Evolutionary conservation across 768 basidiomycete genomes (phyloP), one percentile per base, ranked within the genome.

Genomic region (Lactarius deliciosus): DNA sequence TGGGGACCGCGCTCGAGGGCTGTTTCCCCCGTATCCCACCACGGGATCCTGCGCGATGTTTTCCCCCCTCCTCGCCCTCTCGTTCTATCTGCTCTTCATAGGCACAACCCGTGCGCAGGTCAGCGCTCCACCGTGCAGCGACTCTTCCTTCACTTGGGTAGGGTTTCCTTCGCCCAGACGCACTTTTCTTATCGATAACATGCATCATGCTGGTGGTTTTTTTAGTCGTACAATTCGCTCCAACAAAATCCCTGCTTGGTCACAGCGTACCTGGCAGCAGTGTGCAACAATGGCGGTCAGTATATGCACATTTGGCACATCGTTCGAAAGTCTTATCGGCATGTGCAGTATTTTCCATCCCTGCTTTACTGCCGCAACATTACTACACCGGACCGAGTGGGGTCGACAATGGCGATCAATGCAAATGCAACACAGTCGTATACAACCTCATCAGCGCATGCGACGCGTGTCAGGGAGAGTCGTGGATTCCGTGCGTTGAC

Each of bases 401-500:
- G 6, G 2, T 28, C 28, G 56, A 69, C 11, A 40, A 58, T 20
- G 59, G 18, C 28, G 53, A 69, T 22, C 0, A 38, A 30, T 75
- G 75, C 64, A 59, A 50, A 38, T 75, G 75, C 68, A 74, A 71
- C 57, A 70, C 69, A 3, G 73, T 75, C 18, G 55, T 60, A 2
- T 76, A 76, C 68, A 70, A 67, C 25, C 57, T 76, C 28, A 65
- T 74, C 25, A 69, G 68, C 50, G 75, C 73, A 9, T 76, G 75
- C 57, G 74, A 64, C 53, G 62, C 64, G 22, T 76, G 75, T 43
- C 75, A 76, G 58, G 65, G 68, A 18, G 40, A 30, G 15, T 0
- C 25, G 2, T 69, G 58, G 68, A 34, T 30, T 28, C 8, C 60
- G 70, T 71, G 59, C 57, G 69, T 65, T 15, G n/a, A 55, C 56